phyloP scores from a whole-genome alignment of 257 asterid species.

The Perilla frutescens region DNA sequence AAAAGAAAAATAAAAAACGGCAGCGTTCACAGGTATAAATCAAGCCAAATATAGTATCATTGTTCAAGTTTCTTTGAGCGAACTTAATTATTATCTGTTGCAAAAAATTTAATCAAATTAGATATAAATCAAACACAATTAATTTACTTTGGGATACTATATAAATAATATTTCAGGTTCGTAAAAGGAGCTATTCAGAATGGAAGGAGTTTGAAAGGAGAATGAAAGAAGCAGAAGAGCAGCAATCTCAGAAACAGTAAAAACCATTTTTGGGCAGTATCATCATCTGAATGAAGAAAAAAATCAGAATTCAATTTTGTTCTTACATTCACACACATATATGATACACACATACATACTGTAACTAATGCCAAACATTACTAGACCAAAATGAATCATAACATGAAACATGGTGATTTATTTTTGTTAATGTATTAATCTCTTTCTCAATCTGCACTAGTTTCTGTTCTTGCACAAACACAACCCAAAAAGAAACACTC shows the following conservation, averaged over 20 bases:
- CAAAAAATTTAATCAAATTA: too few species aligned
- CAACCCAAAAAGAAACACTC: not conserved
- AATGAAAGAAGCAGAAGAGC: slow-evolving; percentile 40
- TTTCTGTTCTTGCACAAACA: not conserved
- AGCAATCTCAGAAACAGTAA: slow-evolving; percentile 21
- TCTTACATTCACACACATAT: too few species aligned
- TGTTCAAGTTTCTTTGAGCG: too few species aligned
- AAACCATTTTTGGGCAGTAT: not conserved
- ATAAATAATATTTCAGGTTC: slow-evolving; percentile 31
- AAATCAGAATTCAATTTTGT: not conserved
- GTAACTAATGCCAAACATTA: not conserved
- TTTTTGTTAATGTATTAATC: not conserved
- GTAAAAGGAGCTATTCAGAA: slow-evolving; percentile 39
- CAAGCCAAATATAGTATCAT: too few species aligned
- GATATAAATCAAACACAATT: too few species aligned
- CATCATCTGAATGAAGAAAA: not conserved
- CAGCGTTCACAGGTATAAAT: slow-evolving; percentile 38
- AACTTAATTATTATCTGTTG: too few species aligned
- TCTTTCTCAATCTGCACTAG: slow-evolving; percentile 9
- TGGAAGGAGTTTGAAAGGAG: slow-evolving; percentile 43
- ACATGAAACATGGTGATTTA: not conserved
- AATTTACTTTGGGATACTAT: too few species aligned
- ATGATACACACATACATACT: not conserved
- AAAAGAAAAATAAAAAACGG: not conserved
- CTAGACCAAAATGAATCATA: not conserved